Evolutionary conservation across 2,329 filamentous ascomycete species (phyloP).

Genomic region (Penicillium decumbens): DNA sequence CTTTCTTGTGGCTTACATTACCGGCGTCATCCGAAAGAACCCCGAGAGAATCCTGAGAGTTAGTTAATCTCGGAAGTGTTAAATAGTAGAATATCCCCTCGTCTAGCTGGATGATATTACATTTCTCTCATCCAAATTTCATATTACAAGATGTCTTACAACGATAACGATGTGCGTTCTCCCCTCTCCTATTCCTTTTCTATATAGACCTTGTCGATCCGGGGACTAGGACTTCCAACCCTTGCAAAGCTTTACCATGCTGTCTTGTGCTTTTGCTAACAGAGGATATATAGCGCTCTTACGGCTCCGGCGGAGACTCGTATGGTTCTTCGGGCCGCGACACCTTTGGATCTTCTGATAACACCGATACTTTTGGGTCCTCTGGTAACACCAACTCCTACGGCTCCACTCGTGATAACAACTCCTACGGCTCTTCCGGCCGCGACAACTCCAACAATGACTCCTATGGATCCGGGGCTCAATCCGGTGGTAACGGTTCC

Average conservation of each 20-base stretch:
- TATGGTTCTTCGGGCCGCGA: conserved; percentile 2
- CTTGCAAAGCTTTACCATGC: not conserved
- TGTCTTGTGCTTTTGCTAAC: not conserved
- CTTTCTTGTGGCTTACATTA: not conserved
- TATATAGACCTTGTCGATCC: not conserved
- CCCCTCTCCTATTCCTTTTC: not conserved
- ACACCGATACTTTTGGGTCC: not conserved
- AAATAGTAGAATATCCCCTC: not conserved
- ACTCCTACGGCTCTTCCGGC: not conserved
- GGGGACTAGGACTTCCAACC: not conserved
- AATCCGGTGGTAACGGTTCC: not conserved
- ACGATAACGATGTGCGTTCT: conserved; percentile 3
- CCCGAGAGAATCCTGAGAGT: not conserved
- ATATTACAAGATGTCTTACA: conserved; percentile 4
- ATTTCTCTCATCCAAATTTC: not conserved
- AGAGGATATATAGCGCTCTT: not conserved
- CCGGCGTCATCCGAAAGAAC: not conserved
- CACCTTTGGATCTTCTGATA: not conserved
- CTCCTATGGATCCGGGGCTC: not conserved
- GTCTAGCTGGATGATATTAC: not conserved
- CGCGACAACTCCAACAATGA: not conserved
- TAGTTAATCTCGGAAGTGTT: not conserved
- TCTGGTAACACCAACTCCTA: not conserved
- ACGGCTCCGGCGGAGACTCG: not conserved
- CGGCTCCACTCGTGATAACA: not conserved